Percentiles rank a stretch among this genome's conserved stretches.
Evolutionary conservation across 169 alveolate genomes (phyloP).

Genomic region (Cryptosporidium tyzzeri): DNA sequence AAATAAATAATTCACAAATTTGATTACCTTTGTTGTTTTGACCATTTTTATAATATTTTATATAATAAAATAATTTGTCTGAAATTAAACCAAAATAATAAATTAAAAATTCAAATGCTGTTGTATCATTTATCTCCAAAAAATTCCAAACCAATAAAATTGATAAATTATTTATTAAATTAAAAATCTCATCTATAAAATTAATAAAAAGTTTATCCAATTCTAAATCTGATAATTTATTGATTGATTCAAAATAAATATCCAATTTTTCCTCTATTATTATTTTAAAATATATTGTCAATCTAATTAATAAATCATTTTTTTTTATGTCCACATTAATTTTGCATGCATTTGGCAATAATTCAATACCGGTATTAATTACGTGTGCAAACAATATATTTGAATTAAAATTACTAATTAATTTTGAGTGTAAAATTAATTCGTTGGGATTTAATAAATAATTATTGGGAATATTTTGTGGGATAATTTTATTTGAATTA

Average conservation of each 20-base stretch:
- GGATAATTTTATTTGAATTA: background rate
- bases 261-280: background rate
- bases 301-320: conserved; percentile 9
- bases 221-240: background rate
- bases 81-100: conserved; percentile 14
- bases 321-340: background rate
- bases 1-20: conserved; percentile 11
- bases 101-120: background rate
- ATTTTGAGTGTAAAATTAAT: background rate
- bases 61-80: background rate
- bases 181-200: background rate
- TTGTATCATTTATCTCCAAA: background rate
- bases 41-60: background rate
- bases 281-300: background rate
- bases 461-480: background rate
- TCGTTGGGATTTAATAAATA: background rate
- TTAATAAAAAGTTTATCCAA: background rate
- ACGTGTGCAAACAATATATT: conserved; percentile 1
- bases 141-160: background rate
- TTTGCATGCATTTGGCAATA: background rate
- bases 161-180: background rate
- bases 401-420: background rate
- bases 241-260: background rate
- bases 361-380: conserved; percentile 8
- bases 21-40: background rate